Percentiles rank a stretch among this genome's conserved stretches.
Evolutionary conservation across 1,284 basidiomycete species (phyloP).

Genomic region (Cronartium quercuum): DNA sequence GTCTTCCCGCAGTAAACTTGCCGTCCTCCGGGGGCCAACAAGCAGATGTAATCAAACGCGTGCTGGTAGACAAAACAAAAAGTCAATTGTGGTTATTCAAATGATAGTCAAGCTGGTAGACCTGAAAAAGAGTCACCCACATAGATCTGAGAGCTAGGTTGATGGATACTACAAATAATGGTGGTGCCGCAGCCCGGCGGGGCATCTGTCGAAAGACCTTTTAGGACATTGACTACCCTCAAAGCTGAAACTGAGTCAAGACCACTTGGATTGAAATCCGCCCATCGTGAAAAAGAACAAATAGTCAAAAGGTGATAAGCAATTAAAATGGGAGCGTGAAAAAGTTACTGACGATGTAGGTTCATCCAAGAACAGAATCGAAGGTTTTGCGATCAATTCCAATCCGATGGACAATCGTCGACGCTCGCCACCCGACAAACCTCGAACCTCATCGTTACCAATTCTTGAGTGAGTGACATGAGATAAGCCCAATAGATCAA

Average conservation of each 20-base stretch:
- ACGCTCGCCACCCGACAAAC: slow-evolving; percentile 65
- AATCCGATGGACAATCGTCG: slow-evolving; percentile 66
- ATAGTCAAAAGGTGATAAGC: background rate
- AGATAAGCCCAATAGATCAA: slow-evolving; percentile 68
- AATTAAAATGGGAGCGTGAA: background rate
- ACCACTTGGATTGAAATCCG: slow-evolving; percentile 51
- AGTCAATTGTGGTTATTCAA: background rate
- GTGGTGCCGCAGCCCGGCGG: slow-evolving; percentile 55
- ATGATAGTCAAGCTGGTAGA: background rate
- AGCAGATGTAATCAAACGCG: slow-evolving; percentile 69
- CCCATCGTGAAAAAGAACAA: slow-evolving; percentile 13
- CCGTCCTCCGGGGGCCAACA: slow-evolving; percentile 65
- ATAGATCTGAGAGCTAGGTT: slow-evolving; percentile 76
- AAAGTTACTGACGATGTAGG: slow-evolving; percentile 52
- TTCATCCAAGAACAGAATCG: slow-evolving; percentile 62
- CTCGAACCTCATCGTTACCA: slow-evolving; percentile 60
- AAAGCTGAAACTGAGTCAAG: slow-evolving; percentile 80
- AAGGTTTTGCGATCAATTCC: slow-evolving; percentile 60
- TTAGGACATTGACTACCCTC: slow-evolving; percentile 68
- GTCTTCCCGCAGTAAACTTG: slow-evolving; percentile 75
- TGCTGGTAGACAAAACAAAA: slow-evolving; percentile 50
- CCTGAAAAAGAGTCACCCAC: background rate
- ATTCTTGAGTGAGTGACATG: slow-evolving; percentile 67
- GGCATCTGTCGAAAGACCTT: slow-evolving; percentile 59
- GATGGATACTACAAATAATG: slow-evolving; percentile 78